Conservation (phyloP, 495 filamentous ascomycete species). For the Immersiella caudata region DNA sequence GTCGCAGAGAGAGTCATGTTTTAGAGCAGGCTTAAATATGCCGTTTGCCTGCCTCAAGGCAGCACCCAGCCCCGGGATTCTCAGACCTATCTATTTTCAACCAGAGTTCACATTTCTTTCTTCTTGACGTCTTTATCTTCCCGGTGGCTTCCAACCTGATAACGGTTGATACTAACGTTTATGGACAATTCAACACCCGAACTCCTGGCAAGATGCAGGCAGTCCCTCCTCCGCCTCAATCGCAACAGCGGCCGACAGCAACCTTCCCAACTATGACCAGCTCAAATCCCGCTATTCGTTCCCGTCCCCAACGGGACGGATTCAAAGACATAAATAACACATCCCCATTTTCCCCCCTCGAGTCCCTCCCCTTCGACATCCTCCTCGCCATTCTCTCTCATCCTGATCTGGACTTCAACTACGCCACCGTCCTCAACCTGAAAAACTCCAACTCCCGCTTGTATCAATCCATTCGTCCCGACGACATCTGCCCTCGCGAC, state of each 20-base stretch:
- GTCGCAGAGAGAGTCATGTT: not conserved
- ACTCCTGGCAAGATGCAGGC: not conserved
- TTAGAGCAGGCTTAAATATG: not conserved
- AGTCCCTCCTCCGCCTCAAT: not conserved
- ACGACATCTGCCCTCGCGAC: slow-evolving; percentile 1
- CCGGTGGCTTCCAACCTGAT: not conserved
- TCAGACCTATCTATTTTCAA: not conserved
- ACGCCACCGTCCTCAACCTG: slow-evolving; percentile 19
- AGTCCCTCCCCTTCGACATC: slow-evolving; percentile 25
- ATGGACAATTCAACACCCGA: not conserved
- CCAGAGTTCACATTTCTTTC: not conserved
- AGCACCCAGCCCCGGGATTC: not conserved
- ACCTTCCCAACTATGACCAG: not conserved
- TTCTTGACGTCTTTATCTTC: not conserved
- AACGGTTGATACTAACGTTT: not conserved
- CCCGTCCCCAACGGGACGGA: not conserved
- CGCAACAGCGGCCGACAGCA: not conserved
- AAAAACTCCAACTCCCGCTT: slow-evolving; percentile 5
- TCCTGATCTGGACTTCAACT: slow-evolving; percentile 13
- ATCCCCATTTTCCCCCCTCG: slow-evolving; percentile 15
- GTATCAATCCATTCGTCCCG: slow-evolving; percentile 17
- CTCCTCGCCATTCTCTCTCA: slow-evolving; percentile 9
- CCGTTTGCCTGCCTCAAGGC: not conserved
- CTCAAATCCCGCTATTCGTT: not conserved
- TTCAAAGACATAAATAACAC: not conserved